A percentile compares a stretch with the other conserved stretches of the same genome.
Evolutionary conservation across 257 asterid genomes (phyloP).

Genomic region (Cinchona pubescens): DNA sequence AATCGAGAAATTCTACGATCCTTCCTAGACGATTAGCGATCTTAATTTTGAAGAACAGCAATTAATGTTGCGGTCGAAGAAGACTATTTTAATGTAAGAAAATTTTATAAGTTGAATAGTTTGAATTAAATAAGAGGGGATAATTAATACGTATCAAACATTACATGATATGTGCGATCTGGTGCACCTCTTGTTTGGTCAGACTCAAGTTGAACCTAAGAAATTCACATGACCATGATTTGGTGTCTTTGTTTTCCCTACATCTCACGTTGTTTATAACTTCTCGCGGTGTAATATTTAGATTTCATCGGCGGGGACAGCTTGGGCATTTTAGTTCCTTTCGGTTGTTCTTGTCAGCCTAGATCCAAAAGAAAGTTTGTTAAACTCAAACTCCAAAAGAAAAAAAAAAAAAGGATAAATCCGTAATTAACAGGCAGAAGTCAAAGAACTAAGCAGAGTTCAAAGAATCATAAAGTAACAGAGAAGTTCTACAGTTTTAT

Average conservation of each 20-base stretch:
- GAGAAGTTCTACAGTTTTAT: too few species aligned
- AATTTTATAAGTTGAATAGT: neutral
- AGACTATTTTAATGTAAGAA: too few species aligned
- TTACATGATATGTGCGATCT: slow-evolving; percentile 19
- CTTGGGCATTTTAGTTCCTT: neutral
- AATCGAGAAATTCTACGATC: neutral
- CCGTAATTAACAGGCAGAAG: too few species aligned
- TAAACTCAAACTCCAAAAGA: too few species aligned
- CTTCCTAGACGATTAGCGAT: neutral
- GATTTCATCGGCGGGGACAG: neutral
- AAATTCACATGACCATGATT: slow-evolving; percentile 12
- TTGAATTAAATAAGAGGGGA: neutral
- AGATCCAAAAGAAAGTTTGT: too few species aligned
- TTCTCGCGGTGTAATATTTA: neutral
- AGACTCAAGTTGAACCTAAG: slow-evolving; percentile 4
- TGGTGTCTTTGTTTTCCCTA: slow-evolving; percentile 21
- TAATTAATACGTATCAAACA: neutral
- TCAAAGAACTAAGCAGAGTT: too few species aligned
- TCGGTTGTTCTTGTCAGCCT: neutral
- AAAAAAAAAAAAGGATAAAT: too few species aligned
- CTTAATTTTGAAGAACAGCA: neutral
- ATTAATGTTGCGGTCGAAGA: neutral
- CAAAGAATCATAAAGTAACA: too few species aligned
- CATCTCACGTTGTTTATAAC: slow-evolving; percentile 15
- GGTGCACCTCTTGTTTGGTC: neutral